Evolutionary conservation across 805 yeast genomes (phyloP).

Genomic region (Wickerhamomyces bovis): DNA sequence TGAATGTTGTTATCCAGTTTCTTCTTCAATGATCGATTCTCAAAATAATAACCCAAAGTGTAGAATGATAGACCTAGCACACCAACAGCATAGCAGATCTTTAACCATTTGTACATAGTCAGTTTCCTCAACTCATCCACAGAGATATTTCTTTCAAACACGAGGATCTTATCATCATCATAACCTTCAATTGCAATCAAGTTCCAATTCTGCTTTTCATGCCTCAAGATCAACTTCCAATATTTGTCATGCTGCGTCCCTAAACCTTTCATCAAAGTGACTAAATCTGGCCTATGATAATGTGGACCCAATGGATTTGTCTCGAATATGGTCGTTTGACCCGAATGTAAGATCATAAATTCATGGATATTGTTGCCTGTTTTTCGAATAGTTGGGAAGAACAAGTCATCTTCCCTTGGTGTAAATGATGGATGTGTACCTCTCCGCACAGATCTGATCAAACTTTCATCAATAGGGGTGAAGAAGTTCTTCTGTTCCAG

Average conservation of each 20-base stretch:
- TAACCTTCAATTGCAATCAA: conserved; percentile 45
- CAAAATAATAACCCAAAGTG: not conserved
- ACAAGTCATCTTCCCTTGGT: conserved; percentile 11
- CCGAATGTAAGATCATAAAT: conserved; percentile 15
- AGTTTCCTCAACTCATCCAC: conserved; percentile 3
- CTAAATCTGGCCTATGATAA: conserved; percentile 35
- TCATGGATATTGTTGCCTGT: conserved; percentile 14
- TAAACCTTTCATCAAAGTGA: conserved; percentile 34
- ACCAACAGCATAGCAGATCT: not conserved
- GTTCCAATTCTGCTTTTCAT: conserved; percentile 36
- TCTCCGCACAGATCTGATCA: conserved; percentile 9
- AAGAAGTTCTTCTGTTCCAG: conserved; percentile 36
- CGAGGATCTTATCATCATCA: conserved; percentile 28
- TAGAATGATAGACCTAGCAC: not conserved
- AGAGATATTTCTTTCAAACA: conserved; percentile 32
- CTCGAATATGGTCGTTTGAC: conserved; percentile 20
- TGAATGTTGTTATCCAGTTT: not conserved
- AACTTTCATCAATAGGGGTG: conserved; percentile 26
- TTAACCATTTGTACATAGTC: conserved; percentile 4
- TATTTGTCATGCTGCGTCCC: conserved; percentile 31
- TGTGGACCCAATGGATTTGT: conserved; percentile 35
- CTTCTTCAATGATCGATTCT: not conserved
- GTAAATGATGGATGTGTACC: conserved; percentile 12
- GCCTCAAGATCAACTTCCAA: conserved; percentile 31
- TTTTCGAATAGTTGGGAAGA: conserved; percentile 18